Evolutionary conservation across 176 grass and related monocot genomes (phyloP), one percentile per base, ranked within the genome.

Genomic region (Oryza glumipatula): DNA sequence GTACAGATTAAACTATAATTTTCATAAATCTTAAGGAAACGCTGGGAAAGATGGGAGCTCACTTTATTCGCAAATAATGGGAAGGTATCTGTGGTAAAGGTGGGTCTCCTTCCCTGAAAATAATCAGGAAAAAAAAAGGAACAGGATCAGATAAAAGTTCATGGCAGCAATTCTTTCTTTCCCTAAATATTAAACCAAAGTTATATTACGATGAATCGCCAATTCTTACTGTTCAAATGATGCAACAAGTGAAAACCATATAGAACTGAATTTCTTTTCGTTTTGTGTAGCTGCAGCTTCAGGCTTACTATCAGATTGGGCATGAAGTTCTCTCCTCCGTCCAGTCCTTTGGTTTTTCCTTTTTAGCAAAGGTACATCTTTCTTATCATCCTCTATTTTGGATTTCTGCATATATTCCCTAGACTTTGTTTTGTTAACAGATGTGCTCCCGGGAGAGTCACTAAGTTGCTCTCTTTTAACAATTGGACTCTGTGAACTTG

Each of bases 201-300:
- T 11, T n/a, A 74, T 32, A 46, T 2, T 54, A 10, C 35, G 1
- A 80, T 16, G 60, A 68, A 86, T 61, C 24, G 35, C 49, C 8
- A 28, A 54, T 91, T 9, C 86, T 78, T 89, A 97, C 94, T 89
- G 89, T 80, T 94, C 75, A 76, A 82, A 80, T 60, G 90, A 90
- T 1, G 94, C 87, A 83, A 97, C 68, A 84, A 97, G 84, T 26
- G 87, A 92, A 77, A 97, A 94, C 94, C 94, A 97, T 86, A 97
- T 83, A 67, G 87, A 82, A 63, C 52, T 88, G 39, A 92, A 90
- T 54, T 87, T 97, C 79, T 81, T 92, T 44, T 86, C 84, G 26
- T 43, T 84, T 26, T 84, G 92, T 3, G 2, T 64, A 79, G 26
- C 8, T 83, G 83, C 81, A 51, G 63, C 82, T 63, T 86, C 66